phyloP scores from a whole-genome alignment of 2,329 filamentous ascomycete genomes.

The Cercospora sp. region DNA sequence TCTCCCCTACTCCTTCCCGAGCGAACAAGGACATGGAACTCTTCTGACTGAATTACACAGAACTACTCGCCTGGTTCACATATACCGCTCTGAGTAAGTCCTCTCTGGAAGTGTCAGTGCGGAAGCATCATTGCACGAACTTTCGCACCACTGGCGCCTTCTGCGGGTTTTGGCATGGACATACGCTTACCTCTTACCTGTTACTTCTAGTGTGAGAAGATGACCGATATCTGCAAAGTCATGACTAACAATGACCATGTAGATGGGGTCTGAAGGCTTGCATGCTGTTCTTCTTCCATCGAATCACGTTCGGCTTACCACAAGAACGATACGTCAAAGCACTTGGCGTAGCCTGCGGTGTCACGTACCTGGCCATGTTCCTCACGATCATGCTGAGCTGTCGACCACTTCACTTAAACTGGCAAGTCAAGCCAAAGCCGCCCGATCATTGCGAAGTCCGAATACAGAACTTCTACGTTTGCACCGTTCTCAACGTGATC shows the following conservation, averaged over 20 bases:
- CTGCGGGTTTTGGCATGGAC: not conserved
- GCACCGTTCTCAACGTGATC: conserved; percentile 37
- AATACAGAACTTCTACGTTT: conserved; percentile 36
- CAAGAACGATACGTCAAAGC: conserved; percentile 38
- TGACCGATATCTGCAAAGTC: not conserved
- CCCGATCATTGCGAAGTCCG: conserved; percentile 35
- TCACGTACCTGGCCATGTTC: conserved; percentile 38
- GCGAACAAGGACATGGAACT: not conserved
- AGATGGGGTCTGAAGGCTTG: conserved; percentile 32
- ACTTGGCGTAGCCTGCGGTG: conserved; percentile 30
- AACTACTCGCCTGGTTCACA: conserved; percentile 44
- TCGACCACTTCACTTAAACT: conserved; percentile 34
- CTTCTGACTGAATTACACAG: not conserved
- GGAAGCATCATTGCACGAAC: not conserved
- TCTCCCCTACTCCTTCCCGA: not conserved
- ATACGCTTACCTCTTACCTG: not conserved
- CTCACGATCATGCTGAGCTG: conserved; percentile 38
- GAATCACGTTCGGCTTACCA: conserved; percentile 38
- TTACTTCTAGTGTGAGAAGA: not conserved
- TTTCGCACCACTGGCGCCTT: not conserved
- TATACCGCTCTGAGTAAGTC: conserved; percentile 19
- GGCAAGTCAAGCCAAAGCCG: conserved; percentile 35
- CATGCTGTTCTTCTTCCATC: conserved; percentile 36
- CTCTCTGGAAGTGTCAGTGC: not conserved
- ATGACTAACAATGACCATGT: conserved; percentile 29